These are phyloP conservation scores for Halteria grandinella DNA, from an alignment of 73 alveolate species.

Conservation along the genomic window DNA sequence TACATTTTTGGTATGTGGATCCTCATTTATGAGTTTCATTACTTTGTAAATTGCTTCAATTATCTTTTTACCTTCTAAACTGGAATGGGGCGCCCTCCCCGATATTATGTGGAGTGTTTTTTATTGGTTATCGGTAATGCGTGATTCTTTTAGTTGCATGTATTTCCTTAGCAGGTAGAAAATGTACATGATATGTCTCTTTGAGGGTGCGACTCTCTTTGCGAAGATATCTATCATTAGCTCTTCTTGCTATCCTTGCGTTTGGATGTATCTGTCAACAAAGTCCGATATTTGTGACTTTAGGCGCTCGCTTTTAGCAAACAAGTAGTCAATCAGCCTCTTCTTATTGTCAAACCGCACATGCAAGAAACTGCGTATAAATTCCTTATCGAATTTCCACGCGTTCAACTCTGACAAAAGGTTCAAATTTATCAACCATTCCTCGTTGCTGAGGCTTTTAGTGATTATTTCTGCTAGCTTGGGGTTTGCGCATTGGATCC, in stretches of 20 bases:
- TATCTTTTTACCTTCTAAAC: constrained; percentile 18
- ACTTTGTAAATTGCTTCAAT: background rate
- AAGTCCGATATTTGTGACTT: no score
- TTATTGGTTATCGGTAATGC: no score
- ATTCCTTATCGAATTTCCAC: constrained; percentile 30
- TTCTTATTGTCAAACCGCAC: constrained; percentile 14
- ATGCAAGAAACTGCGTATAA: background rate
- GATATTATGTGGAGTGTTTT: background rate
- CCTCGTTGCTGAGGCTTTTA: constrained; percentile 68
- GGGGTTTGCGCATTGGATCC: constrained; percentile 87
- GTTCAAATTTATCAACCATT: constrained; percentile 79
- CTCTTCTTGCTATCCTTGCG: constrained; percentile 23
- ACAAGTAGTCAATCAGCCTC: background rate
- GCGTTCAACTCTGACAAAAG: constrained; percentile 59
- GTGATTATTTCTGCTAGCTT: constrained; percentile 86
- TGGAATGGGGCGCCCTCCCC: constrained; percentile 43
- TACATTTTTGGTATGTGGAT: constrained; percentile 14
- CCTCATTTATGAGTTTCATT: constrained; percentile 21
- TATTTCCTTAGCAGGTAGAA: constrained; percentile 40
- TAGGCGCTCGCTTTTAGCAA: no score
- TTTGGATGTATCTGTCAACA: no score
- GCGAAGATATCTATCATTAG: constrained; percentile 34
- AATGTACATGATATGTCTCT: constrained; percentile 54
- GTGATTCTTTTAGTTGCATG: constrained; percentile 46
- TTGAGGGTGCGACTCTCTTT: constrained; percentile 6